These are phyloP conservation scores for Podospora fimiseda DNA, from an alignment of 495 filamentous ascomycete species.

Conservation along the genomic window DNA sequence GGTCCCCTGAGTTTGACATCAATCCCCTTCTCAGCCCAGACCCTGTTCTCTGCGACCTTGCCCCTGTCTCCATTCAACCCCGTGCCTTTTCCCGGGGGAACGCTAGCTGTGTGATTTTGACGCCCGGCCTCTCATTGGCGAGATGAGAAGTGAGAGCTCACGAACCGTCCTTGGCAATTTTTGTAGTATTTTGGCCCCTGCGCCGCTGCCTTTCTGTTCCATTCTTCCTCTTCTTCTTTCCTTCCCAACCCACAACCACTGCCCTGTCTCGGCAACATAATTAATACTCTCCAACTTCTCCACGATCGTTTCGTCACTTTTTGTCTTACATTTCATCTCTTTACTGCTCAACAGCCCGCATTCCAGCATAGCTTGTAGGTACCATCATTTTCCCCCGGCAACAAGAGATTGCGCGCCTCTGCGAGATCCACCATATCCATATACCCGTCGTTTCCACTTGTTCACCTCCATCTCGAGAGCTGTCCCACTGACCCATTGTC, in stretches of 20 bases:
- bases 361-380: background rate
- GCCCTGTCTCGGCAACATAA: conserved; percentile 1
- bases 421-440: conserved; percentile 2
- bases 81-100: background rate
- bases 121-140: conserved; percentile 8
- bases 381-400: background rate
- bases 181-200: conserved; percentile 14
- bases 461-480: background rate
- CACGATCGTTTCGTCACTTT: conserved; percentile 15
- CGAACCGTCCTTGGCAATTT: conserved; percentile 6
- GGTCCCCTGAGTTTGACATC: too few species aligned
- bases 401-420: conserved; percentile 3
- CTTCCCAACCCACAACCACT: background rate
- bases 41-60: background rate
- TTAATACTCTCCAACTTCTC: conserved; percentile 15
- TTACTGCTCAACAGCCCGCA: conserved; percentile 3
- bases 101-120: background rate
- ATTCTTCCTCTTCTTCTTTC: conserved; percentile 7
- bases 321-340: conserved; percentile 5
- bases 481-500: background rate
- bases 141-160: conserved; percentile 1
- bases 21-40: too few species aligned
- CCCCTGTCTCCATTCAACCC: background rate
- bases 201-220: conserved; percentile 3
- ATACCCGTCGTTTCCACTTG: conserved; percentile 2